A percentile compares a stretch with the other conserved stretches of the same genome.
Conservation (phyloP, 208 protist species). For the Leptomonas pyrrhocoris region DNA sequence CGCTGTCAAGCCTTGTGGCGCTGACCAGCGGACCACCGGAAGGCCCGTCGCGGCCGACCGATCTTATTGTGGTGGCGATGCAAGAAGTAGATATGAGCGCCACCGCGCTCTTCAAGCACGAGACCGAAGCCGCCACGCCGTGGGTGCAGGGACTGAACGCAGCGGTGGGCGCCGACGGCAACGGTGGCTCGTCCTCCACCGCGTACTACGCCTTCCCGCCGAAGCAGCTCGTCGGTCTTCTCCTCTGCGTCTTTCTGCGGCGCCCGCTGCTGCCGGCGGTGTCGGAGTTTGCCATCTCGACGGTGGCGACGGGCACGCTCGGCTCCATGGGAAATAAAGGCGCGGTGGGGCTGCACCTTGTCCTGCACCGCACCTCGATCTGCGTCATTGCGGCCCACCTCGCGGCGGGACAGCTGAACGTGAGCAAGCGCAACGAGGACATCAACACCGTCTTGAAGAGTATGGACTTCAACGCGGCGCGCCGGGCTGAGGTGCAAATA, state of each 20-base stretch:
- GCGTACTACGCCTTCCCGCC: slow-evolving; percentile 80
- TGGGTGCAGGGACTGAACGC: slow-evolving; percentile 69
- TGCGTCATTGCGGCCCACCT: slow-evolving; percentile 94
- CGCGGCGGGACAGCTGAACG: slow-evolving; percentile 89
- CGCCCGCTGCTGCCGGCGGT: slow-evolving; percentile 61
- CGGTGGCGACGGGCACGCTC: slow-evolving; percentile 85
- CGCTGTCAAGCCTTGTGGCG: slow-evolving; percentile 36
- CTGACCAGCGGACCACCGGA: slow-evolving; percentile 21
- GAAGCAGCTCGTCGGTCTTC: slow-evolving; percentile 86
- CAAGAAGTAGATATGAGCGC: slow-evolving; percentile 94
- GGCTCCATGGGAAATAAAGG: slow-evolving; percentile 94
- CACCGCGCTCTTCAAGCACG: slow-evolving; percentile 81
- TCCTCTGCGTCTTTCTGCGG: slow-evolving; percentile 83
- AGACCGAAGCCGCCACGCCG: slow-evolving; percentile 78
- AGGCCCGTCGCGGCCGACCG: slow-evolving; percentile 34
- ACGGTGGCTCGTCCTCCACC: slow-evolving; percentile 3
- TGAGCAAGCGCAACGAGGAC: slow-evolving; percentile 90
- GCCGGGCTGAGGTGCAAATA: slow-evolving; percentile 45
- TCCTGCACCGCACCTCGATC: slow-evolving; percentile 72
- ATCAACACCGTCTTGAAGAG: slow-evolving; percentile 85
- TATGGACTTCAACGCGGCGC: slow-evolving; percentile 85
- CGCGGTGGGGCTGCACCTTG: slow-evolving; percentile 81
- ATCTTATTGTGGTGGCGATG: slow-evolving; percentile 83
- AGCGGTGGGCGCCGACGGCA: slow-evolving; percentile 56
- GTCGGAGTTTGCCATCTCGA: slow-evolving; percentile 57